Evolutionary conservation across 257 asterid genomes (phyloP).

Genomic region (Solanum appendiculatum): DNA sequence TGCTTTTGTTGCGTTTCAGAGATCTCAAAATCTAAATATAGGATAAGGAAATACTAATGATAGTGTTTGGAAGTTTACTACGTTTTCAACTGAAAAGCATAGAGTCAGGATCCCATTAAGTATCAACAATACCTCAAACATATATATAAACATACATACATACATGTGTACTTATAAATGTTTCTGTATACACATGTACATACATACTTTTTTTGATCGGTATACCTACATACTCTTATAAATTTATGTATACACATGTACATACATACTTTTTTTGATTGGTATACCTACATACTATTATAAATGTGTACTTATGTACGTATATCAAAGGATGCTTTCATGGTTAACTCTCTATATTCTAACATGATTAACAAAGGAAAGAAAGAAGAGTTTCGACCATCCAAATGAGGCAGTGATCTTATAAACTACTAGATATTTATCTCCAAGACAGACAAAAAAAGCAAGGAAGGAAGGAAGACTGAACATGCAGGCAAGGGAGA

Average conservation of each 20-base stretch:
- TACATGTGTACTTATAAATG: background rate
- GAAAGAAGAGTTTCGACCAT: background rate
- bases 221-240: background rate
- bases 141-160: background rate
- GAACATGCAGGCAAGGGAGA: background rate
- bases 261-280: background rate
- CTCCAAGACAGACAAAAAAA: background rate
- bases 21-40: conserved; percentile 58
- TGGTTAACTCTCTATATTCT: background rate
- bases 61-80: background rate
- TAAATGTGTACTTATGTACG: background rate
- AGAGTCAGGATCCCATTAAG: background rate
- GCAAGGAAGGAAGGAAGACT: background rate
- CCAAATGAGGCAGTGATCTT: background rate
- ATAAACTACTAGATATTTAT: background rate
- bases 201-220: background rate
- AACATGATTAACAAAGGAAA: background rate
- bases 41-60: background rate
- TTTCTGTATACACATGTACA: background rate
- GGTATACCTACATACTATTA: background rate
- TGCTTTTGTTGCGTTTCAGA: conserved; percentile 76
- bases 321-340: background rate
- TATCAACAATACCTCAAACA: background rate
- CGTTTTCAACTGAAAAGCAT: background rate
- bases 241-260: background rate